Evolutionary conservation across 2,329 filamentous ascomycete genomes (phyloP), one percentile per base, ranked within the genome.

Genomic region (Colletotrichum tropicale): DNA sequence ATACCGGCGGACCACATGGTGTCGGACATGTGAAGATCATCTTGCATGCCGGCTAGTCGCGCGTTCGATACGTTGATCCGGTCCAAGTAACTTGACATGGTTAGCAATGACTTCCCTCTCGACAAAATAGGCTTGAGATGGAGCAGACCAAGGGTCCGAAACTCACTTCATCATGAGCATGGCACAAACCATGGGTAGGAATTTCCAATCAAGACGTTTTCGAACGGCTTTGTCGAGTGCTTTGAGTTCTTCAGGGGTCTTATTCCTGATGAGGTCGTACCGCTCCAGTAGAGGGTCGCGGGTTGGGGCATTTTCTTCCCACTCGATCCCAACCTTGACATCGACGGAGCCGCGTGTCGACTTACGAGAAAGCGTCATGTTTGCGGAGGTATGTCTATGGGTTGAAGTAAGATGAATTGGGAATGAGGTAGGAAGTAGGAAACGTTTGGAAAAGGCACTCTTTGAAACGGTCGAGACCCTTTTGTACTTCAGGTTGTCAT

Each of bases 41-140:
- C 73, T 61, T 85, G 81, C 74, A 86, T 82, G 4, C 84, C 83
- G 8, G 83, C 83, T 13, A 86, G 81, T 43, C 83, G 81, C 12
- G 84, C 84, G 76, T 86, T 86, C 58, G 87, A 88, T 32, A 90
- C 87, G 76, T 89, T 90, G 36, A 88, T 88, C 66, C 87, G 83
- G 75, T 89, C 88, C 21, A 90, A 84, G 78, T 89, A 89, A 78
- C 87, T 89, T 10, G 8, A 7, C 13, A 3, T 13, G 0, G 13
- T 30, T 58, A 6, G 18, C 6, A 24, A 52, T 1, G 6, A 16
- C 18, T 13, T 21, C 16, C 0, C 3, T 28, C 7, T 16, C 43
- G 28, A 16, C 9, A 2, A 2, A 26, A 28, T 30, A 21, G 28
- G 5, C n/a, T 10, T 24, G 15, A 60, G 8, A 6, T 26, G 6